These are phyloP conservation scores for Crithidia brevicula DNA, from an alignment of 208 protist genomes.

Conservation along the genomic window DNA sequence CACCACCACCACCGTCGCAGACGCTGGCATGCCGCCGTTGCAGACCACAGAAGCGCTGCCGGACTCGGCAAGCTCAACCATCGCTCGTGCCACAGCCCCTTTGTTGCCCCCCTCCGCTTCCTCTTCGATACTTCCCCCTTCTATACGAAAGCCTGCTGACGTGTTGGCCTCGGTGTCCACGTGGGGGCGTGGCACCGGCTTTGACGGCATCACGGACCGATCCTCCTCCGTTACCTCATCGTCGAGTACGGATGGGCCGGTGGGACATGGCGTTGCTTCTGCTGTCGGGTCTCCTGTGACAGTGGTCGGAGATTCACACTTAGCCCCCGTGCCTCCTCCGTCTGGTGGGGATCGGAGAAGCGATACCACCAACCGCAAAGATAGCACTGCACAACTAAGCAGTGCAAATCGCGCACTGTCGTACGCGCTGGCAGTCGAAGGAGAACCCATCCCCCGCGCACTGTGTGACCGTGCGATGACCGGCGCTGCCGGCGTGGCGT, in stretches of 20 bases:
- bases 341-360: no score
- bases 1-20: no score
- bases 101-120: background rate
- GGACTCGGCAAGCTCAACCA: background rate
- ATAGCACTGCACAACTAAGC: no score
- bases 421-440: background rate
- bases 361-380: no score
- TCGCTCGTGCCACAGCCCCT: background rate
- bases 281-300: background rate
- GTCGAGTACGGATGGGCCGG: background rate
- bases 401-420: background rate
- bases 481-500: background rate
- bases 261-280: no score
- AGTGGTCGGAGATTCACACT: no score
- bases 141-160: conserved; percentile 28
- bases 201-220: conserved; percentile 29
- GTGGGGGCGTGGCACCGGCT: conserved; percentile 32
- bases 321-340: no score
- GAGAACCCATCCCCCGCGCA: background rate
- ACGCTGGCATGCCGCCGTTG: no score
- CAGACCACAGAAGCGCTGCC: no score
- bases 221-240: conserved; percentile 9
- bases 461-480: background rate
- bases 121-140: conserved; percentile 4
- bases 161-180: conserved; percentile 27